Evolutionary conservation across 495 filamentous ascomycete species (phyloP).

Genomic region (Annulohypoxylon maeteangense): DNA sequence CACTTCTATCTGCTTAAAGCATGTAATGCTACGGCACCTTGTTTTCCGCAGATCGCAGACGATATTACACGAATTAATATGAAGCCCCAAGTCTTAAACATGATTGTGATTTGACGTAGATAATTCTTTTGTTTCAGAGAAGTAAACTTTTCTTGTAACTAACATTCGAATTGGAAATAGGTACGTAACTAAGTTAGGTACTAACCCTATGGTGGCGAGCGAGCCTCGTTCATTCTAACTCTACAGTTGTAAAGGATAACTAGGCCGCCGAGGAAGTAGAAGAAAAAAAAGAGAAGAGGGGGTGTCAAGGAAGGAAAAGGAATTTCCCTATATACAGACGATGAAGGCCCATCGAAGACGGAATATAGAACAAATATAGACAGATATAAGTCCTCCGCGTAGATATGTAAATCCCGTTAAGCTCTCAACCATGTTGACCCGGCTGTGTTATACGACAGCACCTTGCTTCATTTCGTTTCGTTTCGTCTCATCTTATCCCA

Average conservation of each 20-base stretch:
- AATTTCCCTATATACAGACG: conserved; percentile 29
- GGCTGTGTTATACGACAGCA: conserved; percentile 1
- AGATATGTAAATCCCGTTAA: conserved; percentile 18
- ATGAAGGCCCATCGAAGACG: conserved; percentile 8
- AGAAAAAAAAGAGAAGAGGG: neutral
- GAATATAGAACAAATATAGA: conserved; percentile 4
- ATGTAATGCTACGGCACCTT: conserved; percentile 21
- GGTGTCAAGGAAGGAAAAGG: conserved; percentile 7
- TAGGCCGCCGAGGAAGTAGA: conserved; percentile 9
- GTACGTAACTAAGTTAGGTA: conserved; percentile 5
- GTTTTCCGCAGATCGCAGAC: conserved; percentile 25
- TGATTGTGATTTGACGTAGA: neutral
- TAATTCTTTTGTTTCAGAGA: neutral
- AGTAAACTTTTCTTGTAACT: neutral
- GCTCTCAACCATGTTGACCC: conserved; percentile 1
- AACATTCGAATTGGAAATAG: neutral
- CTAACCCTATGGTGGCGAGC: conserved; percentile 25
- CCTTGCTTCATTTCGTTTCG: neutral
- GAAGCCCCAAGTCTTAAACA: neutral
- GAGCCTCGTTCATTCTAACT: conserved; percentile 37
- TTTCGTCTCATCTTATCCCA: neutral
- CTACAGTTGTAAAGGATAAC: conserved; percentile 20
- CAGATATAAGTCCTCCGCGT: conserved; percentile 3
- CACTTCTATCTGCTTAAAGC: conserved; percentile 3
- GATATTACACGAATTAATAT: conserved; percentile 28